Conservation (phyloP, 1,284 basidiomycete species). For the Heterobasidion annosum region DNA sequence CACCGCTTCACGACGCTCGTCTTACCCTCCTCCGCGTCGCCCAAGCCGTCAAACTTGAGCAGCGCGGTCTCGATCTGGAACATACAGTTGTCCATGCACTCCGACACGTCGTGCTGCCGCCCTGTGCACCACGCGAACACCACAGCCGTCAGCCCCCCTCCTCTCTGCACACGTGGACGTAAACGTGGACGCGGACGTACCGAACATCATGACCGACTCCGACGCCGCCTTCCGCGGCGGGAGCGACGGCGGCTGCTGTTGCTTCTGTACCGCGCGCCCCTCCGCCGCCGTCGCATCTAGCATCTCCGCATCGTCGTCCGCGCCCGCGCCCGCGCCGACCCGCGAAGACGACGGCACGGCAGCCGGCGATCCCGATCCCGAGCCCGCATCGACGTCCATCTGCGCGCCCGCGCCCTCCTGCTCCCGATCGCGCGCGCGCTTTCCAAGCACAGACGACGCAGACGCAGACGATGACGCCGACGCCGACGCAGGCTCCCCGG, state of each 20-base stretch:
- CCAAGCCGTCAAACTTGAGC: slow-evolving; percentile 63
- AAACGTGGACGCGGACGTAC: slow-evolving; percentile 29
- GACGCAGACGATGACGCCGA: slow-evolving; percentile 27
- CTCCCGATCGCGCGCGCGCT: slow-evolving; percentile 44
- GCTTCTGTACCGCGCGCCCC: slow-evolving; percentile 22
- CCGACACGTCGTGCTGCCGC: slow-evolving; percentile 96
- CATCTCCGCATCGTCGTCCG: slow-evolving; percentile 38
- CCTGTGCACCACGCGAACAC: slow-evolving; percentile 34
- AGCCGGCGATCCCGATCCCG: slow-evolving; percentile 19
- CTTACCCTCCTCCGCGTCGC: slow-evolving; percentile 41
- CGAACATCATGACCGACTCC: slow-evolving; percentile 87
- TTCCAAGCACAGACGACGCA: slow-evolving; percentile 58
- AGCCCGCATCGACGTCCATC: slow-evolving; percentile 23
- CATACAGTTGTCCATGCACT: slow-evolving; percentile 98
- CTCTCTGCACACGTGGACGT: no score
- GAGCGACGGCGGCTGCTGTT: slow-evolving; percentile 28
- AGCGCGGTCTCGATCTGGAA: slow-evolving; percentile 96
- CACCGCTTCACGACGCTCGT: slow-evolving; percentile 79
- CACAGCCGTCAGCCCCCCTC: no score
- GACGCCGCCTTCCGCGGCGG: slow-evolving; percentile 55
- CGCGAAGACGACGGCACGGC: slow-evolving; percentile 4
- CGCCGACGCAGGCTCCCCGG: slow-evolving; percentile 5
- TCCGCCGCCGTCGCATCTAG: slow-evolving; percentile 13
- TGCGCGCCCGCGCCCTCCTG: slow-evolving; percentile 37
- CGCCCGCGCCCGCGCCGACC: background rate